phyloP scores from a whole-genome alignment of 208 protist genomes.

The Tritrichomonas foetus region DNA sequence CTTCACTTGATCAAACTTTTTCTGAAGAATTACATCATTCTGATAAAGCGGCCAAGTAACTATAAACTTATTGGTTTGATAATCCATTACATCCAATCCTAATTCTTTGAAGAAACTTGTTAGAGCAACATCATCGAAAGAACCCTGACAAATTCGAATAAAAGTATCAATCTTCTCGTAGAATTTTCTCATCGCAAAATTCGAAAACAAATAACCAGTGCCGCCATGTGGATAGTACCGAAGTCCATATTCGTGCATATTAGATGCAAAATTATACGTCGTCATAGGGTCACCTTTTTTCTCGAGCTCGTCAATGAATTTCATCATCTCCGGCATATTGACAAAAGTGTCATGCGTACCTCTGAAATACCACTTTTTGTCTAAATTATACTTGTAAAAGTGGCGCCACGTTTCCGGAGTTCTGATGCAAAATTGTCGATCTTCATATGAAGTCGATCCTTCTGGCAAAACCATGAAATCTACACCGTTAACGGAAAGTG shows the following conservation, averaged over 20 bases:
- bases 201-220: neutral
- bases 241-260: neutral
- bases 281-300: neutral
- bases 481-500: neutral
- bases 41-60: neutral
- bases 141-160: neutral
- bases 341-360: conserved; percentile 28
- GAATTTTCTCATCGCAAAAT: neutral
- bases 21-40: neutral
- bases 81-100: neutral
- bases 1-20: neutral
- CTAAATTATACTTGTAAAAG: neutral
- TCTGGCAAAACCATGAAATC: neutral
- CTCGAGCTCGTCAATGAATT: neutral
- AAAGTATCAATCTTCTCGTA: too few relatives aligned
- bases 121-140: conserved; percentile 22
- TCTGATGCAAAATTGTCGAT: conserved; percentile 1
- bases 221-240: neutral
- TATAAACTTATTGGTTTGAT: neutral
- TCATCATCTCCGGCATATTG: neutral
- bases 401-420: neutral
- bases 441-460: neutral
- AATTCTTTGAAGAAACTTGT: neutral
- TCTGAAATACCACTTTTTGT: neutral
- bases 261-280: neutral